These are phyloP conservation scores for Alternaria angustiovoidea DNA, from an alignment of 2,329 filamentous ascomycete species.

Conservation along the genomic window DNA sequence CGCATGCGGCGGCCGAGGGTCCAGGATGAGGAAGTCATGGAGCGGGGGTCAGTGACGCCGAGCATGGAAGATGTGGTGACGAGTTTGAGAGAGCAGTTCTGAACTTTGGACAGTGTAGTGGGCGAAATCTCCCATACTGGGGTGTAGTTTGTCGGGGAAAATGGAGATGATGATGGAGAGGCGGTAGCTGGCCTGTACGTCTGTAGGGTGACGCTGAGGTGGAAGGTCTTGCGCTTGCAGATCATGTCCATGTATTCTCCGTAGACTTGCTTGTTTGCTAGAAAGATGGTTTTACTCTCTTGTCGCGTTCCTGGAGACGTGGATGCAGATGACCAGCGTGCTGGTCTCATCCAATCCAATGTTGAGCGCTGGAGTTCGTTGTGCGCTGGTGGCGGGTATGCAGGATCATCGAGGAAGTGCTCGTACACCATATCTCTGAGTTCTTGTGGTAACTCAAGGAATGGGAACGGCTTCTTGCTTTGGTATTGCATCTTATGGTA, in stretches of 20 bases:
- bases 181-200: conserved; percentile 32
- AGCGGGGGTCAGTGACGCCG: conserved; percentile 46
- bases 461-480: conserved; percentile 34
- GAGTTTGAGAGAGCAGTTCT: conserved; percentile 41
- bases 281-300: conserved; percentile 37
- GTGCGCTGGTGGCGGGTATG: conserved; percentile 35
- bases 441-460: conserved; percentile 43
- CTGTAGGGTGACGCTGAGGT: conserved; percentile 42
- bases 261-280: conserved; percentile 46
- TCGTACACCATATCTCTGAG: conserved; percentile 46
- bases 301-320: background rate
- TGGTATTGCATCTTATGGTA: conserved; percentile 32
- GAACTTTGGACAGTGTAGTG: conserved; percentile 31
- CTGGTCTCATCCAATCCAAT: conserved; percentile 30
- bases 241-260: conserved; percentile 46
- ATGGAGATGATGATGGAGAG: background rate
- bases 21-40: conserved; percentile 45
- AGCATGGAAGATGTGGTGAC: conserved; percentile 48
- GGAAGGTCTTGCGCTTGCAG: conserved; percentile 42
- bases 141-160: conserved; percentile 5
- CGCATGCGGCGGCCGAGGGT: conserved; percentile 39
- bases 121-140: conserved; percentile 41
- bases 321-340: conserved; percentile 10
- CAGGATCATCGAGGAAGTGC: conserved; percentile 41
- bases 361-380: conserved; percentile 17